Percentiles rank a stretch among this genome's conserved stretches.
Conservation (phyloP, 1,284 basidiomycete genomes). For the Sporisorium exsertum region DNA sequence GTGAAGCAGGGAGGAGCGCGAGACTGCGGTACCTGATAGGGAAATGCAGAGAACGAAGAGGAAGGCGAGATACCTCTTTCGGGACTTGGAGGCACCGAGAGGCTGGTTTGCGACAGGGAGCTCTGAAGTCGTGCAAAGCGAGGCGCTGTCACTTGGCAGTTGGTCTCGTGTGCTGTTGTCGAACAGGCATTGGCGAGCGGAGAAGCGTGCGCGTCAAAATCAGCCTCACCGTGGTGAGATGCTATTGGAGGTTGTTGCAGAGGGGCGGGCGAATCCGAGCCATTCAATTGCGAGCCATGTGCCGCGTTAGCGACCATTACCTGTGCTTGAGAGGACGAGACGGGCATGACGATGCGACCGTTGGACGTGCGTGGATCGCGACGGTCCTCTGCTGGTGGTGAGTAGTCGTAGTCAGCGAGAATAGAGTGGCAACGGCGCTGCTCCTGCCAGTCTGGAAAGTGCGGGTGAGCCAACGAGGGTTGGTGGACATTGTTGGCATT, state of each 20-base stretch:
- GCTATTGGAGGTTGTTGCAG: conserved; percentile 15
- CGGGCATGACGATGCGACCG: conserved; percentile 34
- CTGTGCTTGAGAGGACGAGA: conserved; percentile 20
- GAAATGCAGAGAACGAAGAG: conserved; percentile 28
- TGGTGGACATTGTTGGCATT: conserved; percentile 3
- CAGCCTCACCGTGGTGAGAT: conserved; percentile 1
- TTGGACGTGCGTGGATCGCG: conserved; percentile 44
- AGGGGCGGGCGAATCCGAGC: background rate
- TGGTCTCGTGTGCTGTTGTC: background rate
- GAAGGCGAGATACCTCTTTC: conserved; percentile 35
- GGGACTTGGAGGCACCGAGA: conserved; percentile 20
- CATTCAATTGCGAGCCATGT: conserved; percentile 1
- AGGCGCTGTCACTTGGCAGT: background rate
- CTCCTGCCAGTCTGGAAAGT: conserved; percentile 42
- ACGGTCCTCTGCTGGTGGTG: conserved; percentile 31
- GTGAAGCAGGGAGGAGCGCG: conserved; percentile 12
- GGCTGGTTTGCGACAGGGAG: conserved; percentile 27
- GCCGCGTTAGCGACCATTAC: conserved; percentile 6
- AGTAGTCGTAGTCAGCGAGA: conserved; percentile 38
- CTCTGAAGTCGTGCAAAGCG: conserved; percentile 14
- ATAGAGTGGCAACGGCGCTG: conserved; percentile 42
- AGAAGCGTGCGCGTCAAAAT: background rate
- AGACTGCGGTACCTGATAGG: conserved; percentile 15
- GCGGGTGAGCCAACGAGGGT: conserved; percentile 9
- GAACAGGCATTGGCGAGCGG: background rate